Percentiles rank a stretch among this genome's conserved stretches.
phyloP scores from a whole-genome alignment of 2,329 filamentous ascomycete species.

The Allantophomopsis lycopodina region DNA sequence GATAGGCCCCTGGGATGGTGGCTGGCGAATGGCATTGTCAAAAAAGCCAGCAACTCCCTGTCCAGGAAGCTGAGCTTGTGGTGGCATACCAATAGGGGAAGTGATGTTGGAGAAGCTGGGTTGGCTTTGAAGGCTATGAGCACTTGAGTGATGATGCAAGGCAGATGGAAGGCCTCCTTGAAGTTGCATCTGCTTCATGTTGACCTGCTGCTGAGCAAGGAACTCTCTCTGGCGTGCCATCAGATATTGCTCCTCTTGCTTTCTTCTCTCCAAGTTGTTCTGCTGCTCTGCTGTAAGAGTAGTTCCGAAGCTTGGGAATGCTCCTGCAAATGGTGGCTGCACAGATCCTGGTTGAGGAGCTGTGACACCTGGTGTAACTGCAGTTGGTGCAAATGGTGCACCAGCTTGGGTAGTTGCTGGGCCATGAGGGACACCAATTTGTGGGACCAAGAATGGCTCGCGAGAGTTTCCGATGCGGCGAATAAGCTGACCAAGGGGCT shows the following conservation, averaged over 20 bases:
- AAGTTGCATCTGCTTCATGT: conserved; percentile 59
- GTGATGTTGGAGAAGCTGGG: conserved; percentile 92
- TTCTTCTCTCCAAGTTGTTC: conserved; percentile 88
- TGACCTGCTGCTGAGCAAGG: conserved; percentile 73
- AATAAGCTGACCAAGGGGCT: conserved; percentile 88
- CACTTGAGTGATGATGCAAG: conserved; percentile 87
- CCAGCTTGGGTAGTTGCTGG: conserved; percentile 38
- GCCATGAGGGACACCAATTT: conserved; percentile 90
- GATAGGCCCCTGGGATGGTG: conserved; percentile 23
- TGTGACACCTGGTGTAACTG: conserved; percentile 20
- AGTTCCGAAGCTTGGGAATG: conserved; percentile 92
- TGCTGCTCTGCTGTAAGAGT: conserved; percentile 96
- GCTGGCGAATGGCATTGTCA: conserved; percentile 36
- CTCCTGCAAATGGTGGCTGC: conserved; percentile 79
- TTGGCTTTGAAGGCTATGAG: conserved; percentile 91
- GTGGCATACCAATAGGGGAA: conserved; percentile 55
- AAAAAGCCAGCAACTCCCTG: conserved; percentile 50
- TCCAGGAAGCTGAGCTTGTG: conserved; percentile 39
- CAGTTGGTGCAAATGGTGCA: conserved; percentile 18
- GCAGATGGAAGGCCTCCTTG: conserved; percentile 32
- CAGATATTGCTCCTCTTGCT: conserved; percentile 95
- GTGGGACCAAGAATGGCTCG: conserved; percentile 92
- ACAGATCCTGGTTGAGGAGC: conserved; percentile 45
- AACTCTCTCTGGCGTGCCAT: conserved; percentile 95
- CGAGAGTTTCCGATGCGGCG: conserved; percentile 92